A percentile compares a stretch with the other conserved stretches of the same genome.
phyloP scores from a whole-genome alignment of 805 yeast species.

The Priceomyces carsonii region DNA sequence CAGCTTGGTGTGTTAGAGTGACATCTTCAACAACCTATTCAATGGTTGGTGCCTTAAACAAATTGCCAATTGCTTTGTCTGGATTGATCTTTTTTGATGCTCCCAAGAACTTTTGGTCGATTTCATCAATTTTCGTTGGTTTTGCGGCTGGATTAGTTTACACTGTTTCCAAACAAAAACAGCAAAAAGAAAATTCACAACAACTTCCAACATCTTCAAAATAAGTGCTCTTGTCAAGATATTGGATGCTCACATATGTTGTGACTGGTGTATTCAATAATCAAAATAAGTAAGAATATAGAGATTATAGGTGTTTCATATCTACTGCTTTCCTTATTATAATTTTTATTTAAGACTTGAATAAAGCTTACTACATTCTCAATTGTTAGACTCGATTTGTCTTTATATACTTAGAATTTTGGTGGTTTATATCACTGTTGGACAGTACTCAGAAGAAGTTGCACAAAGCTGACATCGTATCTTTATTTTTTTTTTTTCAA shows the following conservation, averaged over 20 bases:
- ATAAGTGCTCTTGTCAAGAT: constrained; percentile 3
- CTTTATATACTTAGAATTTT: no score
- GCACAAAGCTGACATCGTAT: constrained; percentile 2
- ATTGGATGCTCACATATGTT: no score
- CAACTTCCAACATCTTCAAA: constrained; percentile 28
- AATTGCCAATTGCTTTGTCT: constrained; percentile 93
- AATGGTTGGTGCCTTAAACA: constrained; percentile 99
- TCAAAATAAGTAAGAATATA: no score
- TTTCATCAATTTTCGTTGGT: constrained; percentile 88
- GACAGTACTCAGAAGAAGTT: background rate
- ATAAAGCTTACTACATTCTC: no score
- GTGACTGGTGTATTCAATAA: no score
- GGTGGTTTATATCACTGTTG: no score
- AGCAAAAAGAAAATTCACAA: constrained; percentile 49
- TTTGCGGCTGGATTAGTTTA: constrained; percentile 95
- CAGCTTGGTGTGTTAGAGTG: constrained; percentile 99
- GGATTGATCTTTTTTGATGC: constrained; percentile 95
- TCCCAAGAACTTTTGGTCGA: constrained; percentile 88
- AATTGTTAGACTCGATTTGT: no score
- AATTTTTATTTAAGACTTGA: no score
- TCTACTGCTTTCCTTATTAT: no score
- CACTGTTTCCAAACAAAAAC: constrained; percentile 93
- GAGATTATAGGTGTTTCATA: no score
- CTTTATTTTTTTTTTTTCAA: background rate
- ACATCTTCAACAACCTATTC: constrained; percentile 98